Evolutionary conservation across 495 filamentous ascomycete species (phyloP).

Genomic region (Pyrenula aspistea): DNA sequence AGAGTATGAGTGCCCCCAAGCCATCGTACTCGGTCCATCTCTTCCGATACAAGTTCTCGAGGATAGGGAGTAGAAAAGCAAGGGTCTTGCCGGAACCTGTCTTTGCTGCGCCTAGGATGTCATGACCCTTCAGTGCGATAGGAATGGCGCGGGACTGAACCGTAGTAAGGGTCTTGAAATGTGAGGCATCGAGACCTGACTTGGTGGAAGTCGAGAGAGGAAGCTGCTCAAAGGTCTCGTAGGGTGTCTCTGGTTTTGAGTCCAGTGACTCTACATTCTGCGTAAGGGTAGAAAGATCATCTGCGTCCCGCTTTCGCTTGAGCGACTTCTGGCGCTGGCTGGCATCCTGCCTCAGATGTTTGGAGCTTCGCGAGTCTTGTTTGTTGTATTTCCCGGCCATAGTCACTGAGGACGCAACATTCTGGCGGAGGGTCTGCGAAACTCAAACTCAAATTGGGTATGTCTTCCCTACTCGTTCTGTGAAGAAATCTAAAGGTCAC

Average conservation of each 20-base stretch:
- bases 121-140: slow-evolving; percentile 70
- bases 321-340: slow-evolving; percentile 21
- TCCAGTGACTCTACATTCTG: slow-evolving; percentile 38
- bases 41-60: slow-evolving; percentile 87
- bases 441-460: no score
- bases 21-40: slow-evolving; percentile 89
- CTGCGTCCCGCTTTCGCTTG: slow-evolving; percentile 51
- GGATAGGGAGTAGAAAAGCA: slow-evolving; percentile 80
- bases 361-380: neutral
- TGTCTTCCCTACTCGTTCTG: no score
- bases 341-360: neutral
- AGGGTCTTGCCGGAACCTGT: slow-evolving; percentile 96
- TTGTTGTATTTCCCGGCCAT: neutral
- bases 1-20: slow-evolving; percentile 82
- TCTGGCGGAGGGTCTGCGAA: no score
- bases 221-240: slow-evolving; percentile 57
- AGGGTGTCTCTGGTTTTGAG: slow-evolving; percentile 26
- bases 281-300: slow-evolving; percentile 29
- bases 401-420: neutral
- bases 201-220: slow-evolving; percentile 80
- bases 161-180: slow-evolving; percentile 83
- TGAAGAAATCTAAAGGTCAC: no score
- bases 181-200: slow-evolving; percentile 67
- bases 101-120: slow-evolving; percentile 92
- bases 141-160: slow-evolving; percentile 83